Base-by-base conservation (phyloP, 2,329 filamentous ascomycete genomes). In the Cordyceps cicadae region DNA sequence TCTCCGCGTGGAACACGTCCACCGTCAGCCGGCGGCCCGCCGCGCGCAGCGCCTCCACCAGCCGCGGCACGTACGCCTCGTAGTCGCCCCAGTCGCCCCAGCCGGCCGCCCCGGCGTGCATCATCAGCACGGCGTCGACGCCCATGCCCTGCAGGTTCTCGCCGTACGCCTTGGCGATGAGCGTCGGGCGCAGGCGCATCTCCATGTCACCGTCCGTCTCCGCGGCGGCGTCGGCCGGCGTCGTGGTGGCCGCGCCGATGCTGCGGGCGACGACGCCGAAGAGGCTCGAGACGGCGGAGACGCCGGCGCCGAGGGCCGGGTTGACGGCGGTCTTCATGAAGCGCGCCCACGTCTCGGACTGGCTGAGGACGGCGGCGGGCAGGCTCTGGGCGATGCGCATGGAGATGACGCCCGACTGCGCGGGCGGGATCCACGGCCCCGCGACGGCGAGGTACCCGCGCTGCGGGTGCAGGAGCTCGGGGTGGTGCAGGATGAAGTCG, bases 31-130 rank as follows among this genome's bases (percentile, higher is more conserved):
- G 62, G 19, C 55, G 54, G 12, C 64, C 64, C 0, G 60, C 49
- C 0, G 29, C 58, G 46, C 63, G 60, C 48, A 70, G 49, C 8
- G 54, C 63, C 19, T 66, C 63, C 19, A 58, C 65, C 60, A 71
- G 32, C 3, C 66, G 64, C 37, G 67, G 66, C 39, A 73, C 63
- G 19, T 69, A 56, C n/a, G 21, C 54, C 49, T 73, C 69, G 55
- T 69, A 70, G 52, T 72, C 68, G 5, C 63, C 66, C 71, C 71
- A 73, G 24, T 67, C 66, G 15, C 67, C 58, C 70, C 70, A 73
- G 29, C 9, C 58, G 26, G 4, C 48, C 3, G 15, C 2, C 24
- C 14, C 62, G 59, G 67, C 67, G 37, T 68, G 65, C 68, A 72
- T 60, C 14, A 72, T 60, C 52, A 73, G 45, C 24, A 69, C 37